Evolutionary conservation across 1,284 basidiomycete species (phyloP).

Genomic region (Puccinia horiana): DNA sequence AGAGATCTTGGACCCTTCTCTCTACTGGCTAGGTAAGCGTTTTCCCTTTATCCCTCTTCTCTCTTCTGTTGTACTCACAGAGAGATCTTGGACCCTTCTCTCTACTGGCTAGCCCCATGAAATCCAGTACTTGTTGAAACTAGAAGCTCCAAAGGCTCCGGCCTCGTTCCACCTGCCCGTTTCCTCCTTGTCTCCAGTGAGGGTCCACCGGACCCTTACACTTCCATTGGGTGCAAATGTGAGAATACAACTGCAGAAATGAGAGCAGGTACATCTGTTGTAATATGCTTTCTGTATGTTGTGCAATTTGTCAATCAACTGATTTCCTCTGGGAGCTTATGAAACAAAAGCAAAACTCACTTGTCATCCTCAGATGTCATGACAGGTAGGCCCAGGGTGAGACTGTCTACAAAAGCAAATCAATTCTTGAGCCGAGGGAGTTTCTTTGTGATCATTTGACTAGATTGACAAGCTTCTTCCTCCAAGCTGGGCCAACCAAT

Average conservation of each 20-base stretch:
- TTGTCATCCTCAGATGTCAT: background rate
- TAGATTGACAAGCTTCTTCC: background rate
- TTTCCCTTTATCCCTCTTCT: no score
- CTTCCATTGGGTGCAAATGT: background rate
- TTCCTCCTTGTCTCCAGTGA: no score
- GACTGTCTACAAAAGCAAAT: slow-evolving; percentile 16
- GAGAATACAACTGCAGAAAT: background rate
- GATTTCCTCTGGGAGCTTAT: background rate
- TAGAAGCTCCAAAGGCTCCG: no score
- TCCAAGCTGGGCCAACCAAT: background rate
- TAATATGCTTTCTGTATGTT: background rate
- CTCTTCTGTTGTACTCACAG: no score
- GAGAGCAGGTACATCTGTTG: background rate
- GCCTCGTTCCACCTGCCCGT: no score
- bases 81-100: no score
- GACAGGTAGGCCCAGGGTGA: background rate
- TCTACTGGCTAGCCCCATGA: no score
- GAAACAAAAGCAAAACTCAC: background rate
- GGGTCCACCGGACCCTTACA: no score
- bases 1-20: no score
- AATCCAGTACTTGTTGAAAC: no score
- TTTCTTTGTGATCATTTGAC: background rate
- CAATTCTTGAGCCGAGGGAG: background rate
- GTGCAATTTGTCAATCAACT: background rate
- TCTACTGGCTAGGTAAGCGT: no score